Percentiles rank a stretch among this genome's conserved stretches.
Conservation (phyloP, 768 basidiomycete genomes). For the Pisolithus tinctorius region DNA sequence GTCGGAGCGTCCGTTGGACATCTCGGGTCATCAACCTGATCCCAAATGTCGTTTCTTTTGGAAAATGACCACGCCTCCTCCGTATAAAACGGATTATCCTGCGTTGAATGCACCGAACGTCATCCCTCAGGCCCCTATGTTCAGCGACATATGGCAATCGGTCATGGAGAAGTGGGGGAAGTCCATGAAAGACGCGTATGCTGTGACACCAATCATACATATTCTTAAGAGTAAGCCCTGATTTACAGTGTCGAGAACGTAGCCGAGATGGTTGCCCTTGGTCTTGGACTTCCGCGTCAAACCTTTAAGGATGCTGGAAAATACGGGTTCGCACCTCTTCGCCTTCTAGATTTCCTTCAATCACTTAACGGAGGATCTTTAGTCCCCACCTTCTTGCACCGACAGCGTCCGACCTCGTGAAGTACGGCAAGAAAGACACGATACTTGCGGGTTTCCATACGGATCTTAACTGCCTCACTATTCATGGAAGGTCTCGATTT, state of each 20-base stretch:
- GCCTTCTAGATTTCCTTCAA: slow-evolving; percentile 25
- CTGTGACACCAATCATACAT: slow-evolving; percentile 5
- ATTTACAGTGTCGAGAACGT: slow-evolving; percentile 67
- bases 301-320: slow-evolving; percentile 72
- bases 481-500: slow-evolving; percentile 80
- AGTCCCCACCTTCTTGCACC: slow-evolving; percentile 88
- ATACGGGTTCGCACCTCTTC: slow-evolving; percentile 59
- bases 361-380: slow-evolving; percentile 6
- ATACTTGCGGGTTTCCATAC: slow-evolving; percentile 94
- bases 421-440: slow-evolving; percentile 70
- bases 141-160: slow-evolving; percentile 60
- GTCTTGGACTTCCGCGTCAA: slow-evolving; percentile 66
- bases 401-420: slow-evolving; percentile 88
- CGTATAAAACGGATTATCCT: slow-evolving; percentile 75
- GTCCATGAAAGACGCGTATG: slow-evolving; percentile 84
- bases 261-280: slow-evolving; percentile 83
- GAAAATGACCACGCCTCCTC: slow-evolving; percentile 69
- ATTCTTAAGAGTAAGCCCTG: background rate
- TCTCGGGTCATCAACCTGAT: slow-evolving; percentile 72
- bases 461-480: slow-evolving; percentile 89
- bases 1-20: slow-evolving; percentile 79
- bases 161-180: slow-evolving; percentile 84
- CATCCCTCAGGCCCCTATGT: slow-evolving; percentile 52
- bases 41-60: slow-evolving; percentile 95
- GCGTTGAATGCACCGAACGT: slow-evolving; percentile 78